These are phyloP conservation scores for Ophiostoma montium DNA, from an alignment of 2,329 filamentous ascomycete species.

Conservation along the genomic window DNA sequence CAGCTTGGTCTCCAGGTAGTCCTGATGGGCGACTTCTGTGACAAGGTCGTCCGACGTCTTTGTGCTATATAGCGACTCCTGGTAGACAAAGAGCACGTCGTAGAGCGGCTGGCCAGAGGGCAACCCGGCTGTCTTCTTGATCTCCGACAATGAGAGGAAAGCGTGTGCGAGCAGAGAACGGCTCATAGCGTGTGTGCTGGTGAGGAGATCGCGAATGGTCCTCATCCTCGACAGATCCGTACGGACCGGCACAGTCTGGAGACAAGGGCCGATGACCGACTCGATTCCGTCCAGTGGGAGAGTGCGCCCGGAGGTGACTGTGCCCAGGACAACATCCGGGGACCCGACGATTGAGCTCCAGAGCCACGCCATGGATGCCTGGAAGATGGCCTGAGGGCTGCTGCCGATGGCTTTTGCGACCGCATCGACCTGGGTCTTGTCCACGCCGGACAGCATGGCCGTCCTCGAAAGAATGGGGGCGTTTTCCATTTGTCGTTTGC, in stretches of 20 bases:
- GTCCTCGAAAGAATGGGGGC: constrained; percentile 15
- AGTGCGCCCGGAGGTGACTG: constrained; percentile 69
- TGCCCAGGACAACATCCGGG: constrained; percentile 58
- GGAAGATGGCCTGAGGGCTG: constrained; percentile 59
- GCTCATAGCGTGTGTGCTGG: constrained; percentile 49
- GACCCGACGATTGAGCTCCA: constrained; percentile 50
- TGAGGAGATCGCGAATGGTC: constrained; percentile 46
- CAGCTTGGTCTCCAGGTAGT: constrained; percentile 63
- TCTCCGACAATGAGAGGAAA: constrained; percentile 50
- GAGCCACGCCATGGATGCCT: constrained; percentile 54
- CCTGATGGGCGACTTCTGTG: constrained; percentile 43
- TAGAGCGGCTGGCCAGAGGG: constrained; percentile 48
- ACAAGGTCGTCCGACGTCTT: constrained; percentile 23
- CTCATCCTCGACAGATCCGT: constrained; percentile 38
- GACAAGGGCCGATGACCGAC: constrained; percentile 62
- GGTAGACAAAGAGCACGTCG: constrained; percentile 71
- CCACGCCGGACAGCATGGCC: constrained; percentile 19
- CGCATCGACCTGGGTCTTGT: constrained; percentile 21
- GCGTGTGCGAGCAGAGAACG: constrained; percentile 51
- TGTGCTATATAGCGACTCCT: constrained; percentile 48
- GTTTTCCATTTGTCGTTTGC: constrained; percentile 17
- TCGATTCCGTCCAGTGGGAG: constrained; percentile 59
- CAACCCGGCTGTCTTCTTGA: constrained; percentile 46
- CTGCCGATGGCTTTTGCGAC: constrained; percentile 29
- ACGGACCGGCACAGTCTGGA: constrained; percentile 62